Base-by-base conservation (phyloP, 306 rosid species). In the Fagus crenata region DNA sequence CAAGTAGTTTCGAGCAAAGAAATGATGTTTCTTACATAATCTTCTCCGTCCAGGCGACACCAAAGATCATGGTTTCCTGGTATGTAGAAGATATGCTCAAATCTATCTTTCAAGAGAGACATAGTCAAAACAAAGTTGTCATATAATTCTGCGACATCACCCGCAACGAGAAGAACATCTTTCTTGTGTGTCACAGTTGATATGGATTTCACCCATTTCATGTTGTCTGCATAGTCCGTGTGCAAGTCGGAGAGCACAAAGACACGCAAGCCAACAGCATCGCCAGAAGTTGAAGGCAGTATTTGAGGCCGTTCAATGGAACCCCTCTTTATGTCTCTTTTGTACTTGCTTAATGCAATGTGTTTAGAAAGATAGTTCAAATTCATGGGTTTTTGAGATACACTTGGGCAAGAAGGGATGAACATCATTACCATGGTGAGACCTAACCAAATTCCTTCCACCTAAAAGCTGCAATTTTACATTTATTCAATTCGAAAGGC, bases 41-140 rank as follows among this genome's bases (percentile, higher is more conserved):
- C 77, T 31, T 82, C 83, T 43, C 80, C 87, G 69, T 88, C 90
- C 1, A 73, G 87, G 15, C 91, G 97, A 75, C 93, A 91, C 98
- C 98, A 93, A 49, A 93, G 85, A 72, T 93, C 98, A 78, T 93
- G 98, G 77, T 93, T 93, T 61, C 98, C 97, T 63, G 98, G 93
- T 40, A 89, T 89, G 65, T 77, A 93, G 74, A 93, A 81, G 61
- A 91, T 97, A 73, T 83, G 91, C 9, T 89, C 77, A 81, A 89
- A 93, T 78, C 86, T 85, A 42, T 91, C 91, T 87, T 87, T 93
- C 84, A 93, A 76, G 39, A 83, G 81, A 79, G 97, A 90, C 96
- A 93, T 87, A 17, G 98, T 91, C 28, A 81, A 64, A 67, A 87
- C 22, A 83, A 93, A 93, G 81, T 79, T 87, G 13, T 72, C 79